phyloP scores from a whole-genome alignment of 768 basidiomycete genomes.

The Mycena rebaudengoi region DNA sequence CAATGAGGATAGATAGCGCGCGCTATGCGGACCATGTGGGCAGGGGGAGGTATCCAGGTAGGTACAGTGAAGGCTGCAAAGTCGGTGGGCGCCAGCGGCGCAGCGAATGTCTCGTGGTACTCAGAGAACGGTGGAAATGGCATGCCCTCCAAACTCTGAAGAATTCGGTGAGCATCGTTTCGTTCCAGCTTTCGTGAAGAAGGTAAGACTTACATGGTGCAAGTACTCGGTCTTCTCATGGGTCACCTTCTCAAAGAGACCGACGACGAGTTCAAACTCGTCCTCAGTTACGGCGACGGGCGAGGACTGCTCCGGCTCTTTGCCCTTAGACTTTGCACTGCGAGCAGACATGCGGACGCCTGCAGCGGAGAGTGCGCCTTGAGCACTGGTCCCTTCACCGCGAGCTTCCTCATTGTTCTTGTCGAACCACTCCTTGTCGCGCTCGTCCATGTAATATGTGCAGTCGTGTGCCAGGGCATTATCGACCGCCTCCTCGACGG shows the following conservation, averaged over 20 bases:
- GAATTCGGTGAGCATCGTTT: not conserved
- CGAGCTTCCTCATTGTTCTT: slow-evolving; percentile 89
- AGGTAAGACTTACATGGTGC: slow-evolving; percentile 74
- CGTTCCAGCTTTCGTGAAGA: not conserved
- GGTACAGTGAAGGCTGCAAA: slow-evolving; percentile 80
- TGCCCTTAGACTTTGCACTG: slow-evolving; percentile 77
- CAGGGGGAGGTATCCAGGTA: slow-evolving; percentile 70
- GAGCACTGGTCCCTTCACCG: slow-evolving; percentile 85
- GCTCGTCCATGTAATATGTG: slow-evolving; percentile 95
- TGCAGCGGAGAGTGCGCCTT: slow-evolving; percentile 65
- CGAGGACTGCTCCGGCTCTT: slow-evolving; percentile 76
- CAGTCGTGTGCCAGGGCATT: slow-evolving; percentile 77
- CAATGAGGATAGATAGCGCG: slow-evolving; percentile 87
- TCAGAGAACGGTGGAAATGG: slow-evolving; percentile 80
- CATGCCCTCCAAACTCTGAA: slow-evolving; percentile 66
- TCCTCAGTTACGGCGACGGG: slow-evolving; percentile 81
- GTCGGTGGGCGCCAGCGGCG: slow-evolving; percentile 62
- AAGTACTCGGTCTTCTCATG: slow-evolving; percentile 81
- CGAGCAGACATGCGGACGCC: slow-evolving; percentile 47
- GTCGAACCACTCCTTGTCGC: slow-evolving; percentile 96
- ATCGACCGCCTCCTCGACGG: slow-evolving; percentile 78
- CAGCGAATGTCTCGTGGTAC: slow-evolving; percentile 77
- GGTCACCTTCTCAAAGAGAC: slow-evolving; percentile 89
- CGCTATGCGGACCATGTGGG: slow-evolving; percentile 70
- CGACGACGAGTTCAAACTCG: slow-evolving; percentile 95